These are phyloP conservation scores for Arthrinium puccinioides DNA, from an alignment of 2,329 filamentous ascomycete species.

Conservation along the genomic window DNA sequence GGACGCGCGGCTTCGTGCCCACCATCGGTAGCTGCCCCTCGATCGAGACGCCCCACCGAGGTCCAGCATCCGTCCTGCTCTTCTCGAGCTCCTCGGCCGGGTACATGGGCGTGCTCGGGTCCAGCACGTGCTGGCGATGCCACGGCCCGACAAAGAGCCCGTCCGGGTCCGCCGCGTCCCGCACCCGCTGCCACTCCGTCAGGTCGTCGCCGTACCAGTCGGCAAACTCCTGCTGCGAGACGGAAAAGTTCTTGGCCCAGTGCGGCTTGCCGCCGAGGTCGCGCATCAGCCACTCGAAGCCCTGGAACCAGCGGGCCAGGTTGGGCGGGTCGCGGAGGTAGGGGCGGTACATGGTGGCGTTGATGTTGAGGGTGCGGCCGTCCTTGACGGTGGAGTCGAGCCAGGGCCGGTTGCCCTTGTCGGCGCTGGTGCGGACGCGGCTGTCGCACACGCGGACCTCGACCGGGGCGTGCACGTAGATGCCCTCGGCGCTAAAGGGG, in stretches of 20 bases:
- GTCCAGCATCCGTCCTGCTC: constrained; percentile 1
- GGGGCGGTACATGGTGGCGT: constrained; percentile 84
- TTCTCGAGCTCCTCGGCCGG: constrained; percentile 22
- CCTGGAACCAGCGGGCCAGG: constrained; percentile 71
- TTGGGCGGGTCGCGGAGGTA: constrained; percentile 74
- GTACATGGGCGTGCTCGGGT: constrained; percentile 15
- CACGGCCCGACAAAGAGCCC: constrained; percentile 88
- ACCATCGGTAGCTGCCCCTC: neutral
- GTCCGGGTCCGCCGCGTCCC: constrained; percentile 66
- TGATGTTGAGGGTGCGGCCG: constrained; percentile 77
- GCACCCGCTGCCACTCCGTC: constrained; percentile 57
- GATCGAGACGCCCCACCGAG: neutral
- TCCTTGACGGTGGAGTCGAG: constrained; percentile 65
- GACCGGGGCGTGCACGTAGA: constrained; percentile 85
- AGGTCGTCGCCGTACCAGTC: constrained; percentile 62
- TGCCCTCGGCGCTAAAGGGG: constrained; percentile 68
- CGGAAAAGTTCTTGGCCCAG: constrained; percentile 87
- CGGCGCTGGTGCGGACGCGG: neutral
- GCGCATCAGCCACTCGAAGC: constrained; percentile 85
- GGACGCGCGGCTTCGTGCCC: neutral
- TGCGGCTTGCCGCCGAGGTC: constrained; percentile 77
- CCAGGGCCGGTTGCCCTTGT: constrained; percentile 28
- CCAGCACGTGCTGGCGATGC: constrained; percentile 66
- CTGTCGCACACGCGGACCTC: constrained; percentile 85
- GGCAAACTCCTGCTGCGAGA: constrained; percentile 53